Conservation (phyloP, 2,329 filamentous ascomycete species). For the Trichoderma lentiforme region DNA sequence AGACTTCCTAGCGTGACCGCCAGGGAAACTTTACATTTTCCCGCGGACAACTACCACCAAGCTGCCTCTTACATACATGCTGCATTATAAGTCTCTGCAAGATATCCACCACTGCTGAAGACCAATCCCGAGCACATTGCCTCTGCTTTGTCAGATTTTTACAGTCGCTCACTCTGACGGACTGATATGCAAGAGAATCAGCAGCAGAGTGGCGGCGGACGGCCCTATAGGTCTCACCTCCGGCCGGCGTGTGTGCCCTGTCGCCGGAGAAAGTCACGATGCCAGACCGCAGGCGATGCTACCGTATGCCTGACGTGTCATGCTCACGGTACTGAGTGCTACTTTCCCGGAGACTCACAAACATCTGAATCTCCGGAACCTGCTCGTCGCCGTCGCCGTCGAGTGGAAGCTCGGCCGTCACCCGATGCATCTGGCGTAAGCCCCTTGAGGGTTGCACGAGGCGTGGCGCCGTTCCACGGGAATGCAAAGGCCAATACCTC, state of each 20-base stretch:
- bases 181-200: background rate
- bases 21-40: background rate
- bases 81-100: background rate
- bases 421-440: background rate
- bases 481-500: constrained; percentile 3
- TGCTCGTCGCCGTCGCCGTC: constrained; percentile 18
- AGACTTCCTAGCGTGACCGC: constrained; percentile 1
- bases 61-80: background rate
- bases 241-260: constrained; percentile 59
- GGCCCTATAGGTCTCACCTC: constrained; percentile 61
- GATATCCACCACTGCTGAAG: background rate
- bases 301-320: constrained; percentile 56
- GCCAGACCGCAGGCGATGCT: constrained; percentile 53
- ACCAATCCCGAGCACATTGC: background rate
- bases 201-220: constrained; percentile 22
- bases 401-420: constrained; percentile 13
- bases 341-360: constrained; percentile 44
- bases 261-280: constrained; percentile 58
- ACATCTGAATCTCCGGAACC: constrained; percentile 23
- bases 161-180: background rate
- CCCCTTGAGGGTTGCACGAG: background rate
- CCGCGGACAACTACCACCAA: background rate
- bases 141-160: background rate
- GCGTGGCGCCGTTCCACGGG: background rate
- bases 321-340: constrained; percentile 55